Evolutionary conservation across 139 green algal species (phyloP), one percentile per base, ranked within the genome.

Genomic region (Chlorella sp.): DNA sequence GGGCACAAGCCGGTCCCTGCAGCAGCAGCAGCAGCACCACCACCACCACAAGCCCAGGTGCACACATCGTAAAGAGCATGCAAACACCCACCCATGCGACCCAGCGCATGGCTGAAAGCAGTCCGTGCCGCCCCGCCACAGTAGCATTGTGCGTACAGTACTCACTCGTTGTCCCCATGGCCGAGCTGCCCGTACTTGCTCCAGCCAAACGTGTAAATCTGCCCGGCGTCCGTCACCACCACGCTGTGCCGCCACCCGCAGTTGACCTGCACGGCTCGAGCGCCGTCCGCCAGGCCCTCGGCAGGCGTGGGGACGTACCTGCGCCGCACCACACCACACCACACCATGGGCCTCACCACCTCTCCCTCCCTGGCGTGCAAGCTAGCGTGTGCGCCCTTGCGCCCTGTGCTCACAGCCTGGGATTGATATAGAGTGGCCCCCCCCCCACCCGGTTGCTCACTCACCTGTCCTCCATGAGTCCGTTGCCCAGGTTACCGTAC

Each of bases 151-250:
- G n/a, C n/a, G n/a, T n/a, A n/a, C n/a, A n/a, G n/a, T n/a, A n/a
- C 88, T 84, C 71, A 94, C 88, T 83, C 71, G 17, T 79, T 71
- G 81, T 93, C 83, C 0, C 92, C 92, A 35, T 93, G 88, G 31
- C 92, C 92, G 34, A 97, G 85, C 83, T 97, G 93, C 14, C 91
- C 93, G 68, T 96, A 97, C 75, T 94, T 95, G 82, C 65, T 84
- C 93, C 93, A 97, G 67, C 93, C 93, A 80, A 90, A 97, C 1
- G 90, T 93, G 74, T 86, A 96, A 36, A 97, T 62, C 3, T 31
- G 62, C 10, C 93, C 90, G 10, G 76, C 60, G 1, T 76, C 59
- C 0, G 80, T 75, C 22, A 97, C 80, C 0, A 81, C 86, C 2
- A 90, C 80, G 31, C 82, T 91, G 79, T 97, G 92, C 51, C 93